These are phyloP conservation scores for Exophiala sideris DNA, from an alignment of 2,329 filamentous ascomycete species.

Conservation along the genomic window DNA sequence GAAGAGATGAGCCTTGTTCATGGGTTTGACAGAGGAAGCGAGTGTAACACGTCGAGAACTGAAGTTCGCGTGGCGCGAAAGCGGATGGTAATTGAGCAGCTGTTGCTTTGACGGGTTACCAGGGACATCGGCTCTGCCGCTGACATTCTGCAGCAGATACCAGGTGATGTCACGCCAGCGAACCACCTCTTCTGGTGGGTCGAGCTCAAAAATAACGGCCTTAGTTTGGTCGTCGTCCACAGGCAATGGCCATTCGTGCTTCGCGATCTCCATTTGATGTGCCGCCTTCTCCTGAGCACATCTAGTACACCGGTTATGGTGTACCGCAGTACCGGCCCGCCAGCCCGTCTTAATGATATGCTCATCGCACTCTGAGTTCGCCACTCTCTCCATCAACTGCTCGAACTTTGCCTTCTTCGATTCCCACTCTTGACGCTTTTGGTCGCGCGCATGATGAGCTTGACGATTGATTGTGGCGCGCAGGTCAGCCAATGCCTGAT, in stretches of 20 bases:
- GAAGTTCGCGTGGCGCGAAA: constrained; percentile 13
- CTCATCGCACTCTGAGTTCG: constrained; percentile 11
- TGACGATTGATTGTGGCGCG: no score
- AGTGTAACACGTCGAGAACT: constrained; percentile 17
- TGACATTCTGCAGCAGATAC: constrained; percentile 38
- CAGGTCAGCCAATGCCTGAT: no score
- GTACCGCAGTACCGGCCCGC: background rate
- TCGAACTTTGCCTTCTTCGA: constrained; percentile 31
- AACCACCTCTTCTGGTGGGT: constrained; percentile 39
- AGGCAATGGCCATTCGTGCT: constrained; percentile 59
- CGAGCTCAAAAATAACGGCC: constrained; percentile 54
- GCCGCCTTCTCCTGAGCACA: constrained; percentile 39
- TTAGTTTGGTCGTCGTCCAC: constrained; percentile 33
- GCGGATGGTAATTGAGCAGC: constrained; percentile 4
- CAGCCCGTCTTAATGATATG: background rate
- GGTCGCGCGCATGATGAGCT: no score
- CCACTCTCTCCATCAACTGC: constrained; percentile 26
- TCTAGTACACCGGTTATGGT: constrained; percentile 33
- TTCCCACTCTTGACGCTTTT: constrained; percentile 37
- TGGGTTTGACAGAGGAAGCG: constrained; percentile 18
- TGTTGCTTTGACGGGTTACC: background rate
- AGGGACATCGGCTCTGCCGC: constrained; percentile 23
- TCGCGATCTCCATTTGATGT: constrained; percentile 39
- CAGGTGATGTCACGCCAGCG: constrained; percentile 51
- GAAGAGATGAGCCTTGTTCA: constrained; percentile 25